These are phyloP conservation scores for Massariosphaeria phaeospora DNA, from an alignment of 495 filamentous ascomycete genomes.

Conservation along the genomic window DNA sequence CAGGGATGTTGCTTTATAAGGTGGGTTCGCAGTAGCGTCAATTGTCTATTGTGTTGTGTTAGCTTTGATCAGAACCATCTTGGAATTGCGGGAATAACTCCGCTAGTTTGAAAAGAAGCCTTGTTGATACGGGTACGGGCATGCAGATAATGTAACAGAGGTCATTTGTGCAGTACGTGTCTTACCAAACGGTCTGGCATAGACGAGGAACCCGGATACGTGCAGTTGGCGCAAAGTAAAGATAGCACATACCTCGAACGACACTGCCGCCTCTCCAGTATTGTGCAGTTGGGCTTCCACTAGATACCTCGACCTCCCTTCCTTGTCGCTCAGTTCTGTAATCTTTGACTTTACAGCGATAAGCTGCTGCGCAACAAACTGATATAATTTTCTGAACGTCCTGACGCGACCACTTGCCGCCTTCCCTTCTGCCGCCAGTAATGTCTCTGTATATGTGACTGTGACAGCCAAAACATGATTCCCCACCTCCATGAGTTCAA, in stretches of 20 bases:
- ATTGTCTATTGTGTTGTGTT: slow-evolving; percentile 45
- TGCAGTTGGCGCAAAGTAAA: slow-evolving; percentile 2
- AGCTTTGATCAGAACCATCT: background rate
- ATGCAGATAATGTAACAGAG: too few relatives aligned
- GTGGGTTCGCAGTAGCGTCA: slow-evolving; percentile 49
- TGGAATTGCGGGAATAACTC: background rate
- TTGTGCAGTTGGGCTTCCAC: slow-evolving; percentile 96
- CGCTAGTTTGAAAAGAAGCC: background rate
- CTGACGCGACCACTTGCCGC: slow-evolving; percentile 56
- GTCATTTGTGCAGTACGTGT: too few relatives aligned
- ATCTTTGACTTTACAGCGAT: slow-evolving; percentile 87
- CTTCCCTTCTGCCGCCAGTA: slow-evolving; percentile 39
- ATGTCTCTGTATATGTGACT: slow-evolving; percentile 75
- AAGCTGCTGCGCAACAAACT: slow-evolving; percentile 86
- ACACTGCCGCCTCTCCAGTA: slow-evolving; percentile 64
- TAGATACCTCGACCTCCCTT: slow-evolving; percentile 42
- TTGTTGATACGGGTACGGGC: too few relatives aligned
- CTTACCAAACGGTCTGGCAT: slow-evolving; percentile 23
- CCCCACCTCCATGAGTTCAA: slow-evolving; percentile 90
- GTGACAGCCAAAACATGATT: slow-evolving; percentile 92
- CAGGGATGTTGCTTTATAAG: slow-evolving; percentile 53
- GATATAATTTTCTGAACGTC: slow-evolving; percentile 93
- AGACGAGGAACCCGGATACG: slow-evolving; percentile 4
- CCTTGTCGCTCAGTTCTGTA: slow-evolving; percentile 50
- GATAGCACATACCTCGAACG: slow-evolving; percentile 52